Percentiles rank a stretch among this genome's conserved stretches.
Evolutionary conservation across 495 filamentous ascomycete genomes (phyloP).

Genomic region (Penicillium lagena): DNA sequence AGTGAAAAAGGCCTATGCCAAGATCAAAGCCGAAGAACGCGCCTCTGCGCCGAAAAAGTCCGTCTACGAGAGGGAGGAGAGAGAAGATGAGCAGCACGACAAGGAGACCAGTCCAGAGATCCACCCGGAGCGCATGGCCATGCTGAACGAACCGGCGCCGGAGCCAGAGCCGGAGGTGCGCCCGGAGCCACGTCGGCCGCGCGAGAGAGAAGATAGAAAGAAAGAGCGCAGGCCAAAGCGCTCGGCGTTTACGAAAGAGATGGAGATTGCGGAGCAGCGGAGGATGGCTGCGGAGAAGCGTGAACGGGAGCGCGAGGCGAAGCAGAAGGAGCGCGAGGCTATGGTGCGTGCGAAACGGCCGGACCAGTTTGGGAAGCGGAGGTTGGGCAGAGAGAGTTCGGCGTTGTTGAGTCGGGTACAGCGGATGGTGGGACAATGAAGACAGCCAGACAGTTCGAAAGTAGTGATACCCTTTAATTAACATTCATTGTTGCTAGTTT

Average conservation of each 20-base stretch:
- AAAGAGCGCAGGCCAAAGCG: constrained; percentile 46
- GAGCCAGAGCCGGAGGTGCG: constrained; percentile 18
- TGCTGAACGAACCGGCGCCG: constrained; percentile 46
- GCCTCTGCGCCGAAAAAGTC: constrained; percentile 21
- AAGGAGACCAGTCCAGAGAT: constrained; percentile 43
- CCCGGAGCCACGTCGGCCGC: constrained; percentile 9
- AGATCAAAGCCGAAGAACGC: constrained; percentile 63
- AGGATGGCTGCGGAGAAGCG: constrained; percentile 59
- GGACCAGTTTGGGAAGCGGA: constrained; percentile 72
- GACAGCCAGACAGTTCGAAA: not conserved
- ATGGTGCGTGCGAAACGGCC: constrained; percentile 72
- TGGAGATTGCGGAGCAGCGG: constrained; percentile 59
- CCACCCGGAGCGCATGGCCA: constrained; percentile 67
- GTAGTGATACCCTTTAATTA: constrained; percentile 14
- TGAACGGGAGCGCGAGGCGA: constrained; percentile 48
- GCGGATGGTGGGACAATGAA: constrained; percentile 52
- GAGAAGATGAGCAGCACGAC: constrained; percentile 14
- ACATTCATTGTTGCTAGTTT: too few species aligned
- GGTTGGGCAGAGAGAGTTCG: constrained; percentile 79
- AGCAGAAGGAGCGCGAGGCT: constrained; percentile 56
- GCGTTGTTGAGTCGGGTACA: constrained; percentile 76
- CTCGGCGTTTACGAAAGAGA: constrained; percentile 70
- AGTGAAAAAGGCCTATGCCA: constrained; percentile 87
- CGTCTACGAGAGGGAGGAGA: constrained; percentile 22
- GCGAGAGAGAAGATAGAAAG: constrained; percentile 9